phyloP scores from a whole-genome alignment of 768 basidiomycete species.

The Auricularia auricula-judae region DNA sequence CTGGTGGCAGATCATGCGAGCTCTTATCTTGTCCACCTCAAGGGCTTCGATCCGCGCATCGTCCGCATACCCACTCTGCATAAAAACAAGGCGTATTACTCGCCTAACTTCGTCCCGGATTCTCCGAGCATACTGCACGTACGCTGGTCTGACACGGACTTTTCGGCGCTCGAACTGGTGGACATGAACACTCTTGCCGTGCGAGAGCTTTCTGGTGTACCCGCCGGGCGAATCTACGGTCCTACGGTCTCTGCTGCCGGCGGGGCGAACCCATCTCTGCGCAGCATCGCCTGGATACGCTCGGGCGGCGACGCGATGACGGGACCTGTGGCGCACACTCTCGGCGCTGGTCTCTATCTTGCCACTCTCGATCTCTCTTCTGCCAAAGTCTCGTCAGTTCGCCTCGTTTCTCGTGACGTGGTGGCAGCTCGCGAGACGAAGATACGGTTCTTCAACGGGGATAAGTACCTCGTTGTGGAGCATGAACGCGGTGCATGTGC shows the following conservation, averaged over 20 bases:
- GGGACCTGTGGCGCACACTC: slow-evolving; percentile 55
- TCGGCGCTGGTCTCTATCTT: slow-evolving; percentile 51
- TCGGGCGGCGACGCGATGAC: slow-evolving; percentile 47
- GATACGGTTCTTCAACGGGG: slow-evolving; percentile 43
- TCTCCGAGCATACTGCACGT: slow-evolving; percentile 45
- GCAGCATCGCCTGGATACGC: slow-evolving; percentile 55
- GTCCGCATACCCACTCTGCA: slow-evolving; percentile 35
- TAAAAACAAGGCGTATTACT: slow-evolving; percentile 43
- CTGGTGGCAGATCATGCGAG: slow-evolving; percentile 35
- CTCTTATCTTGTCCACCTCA: slow-evolving; percentile 24
- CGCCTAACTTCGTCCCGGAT: slow-evolving; percentile 47
- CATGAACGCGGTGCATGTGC: slow-evolving; percentile 37
- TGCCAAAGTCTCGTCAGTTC: slow-evolving; percentile 34
- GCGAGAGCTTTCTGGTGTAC: slow-evolving; percentile 43
- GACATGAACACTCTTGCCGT: slow-evolving; percentile 33
- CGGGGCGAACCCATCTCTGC: not conserved
- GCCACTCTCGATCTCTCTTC: slow-evolving; percentile 17
- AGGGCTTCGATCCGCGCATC: slow-evolving; percentile 20
- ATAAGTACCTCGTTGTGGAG: slow-evolving; percentile 43
- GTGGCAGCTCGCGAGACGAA: slow-evolving; percentile 28
- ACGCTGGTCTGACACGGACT: slow-evolving; percentile 55
- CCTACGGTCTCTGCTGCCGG: slow-evolving; percentile 34
- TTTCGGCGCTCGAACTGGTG: slow-evolving; percentile 56
- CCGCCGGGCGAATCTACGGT: slow-evolving; percentile 50
- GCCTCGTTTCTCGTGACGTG: slow-evolving; percentile 42